Evolutionary conservation across 2,329 filamentous ascomycete genomes (phyloP).

Genomic region (Coniochaeta hoffmannii): DNA sequence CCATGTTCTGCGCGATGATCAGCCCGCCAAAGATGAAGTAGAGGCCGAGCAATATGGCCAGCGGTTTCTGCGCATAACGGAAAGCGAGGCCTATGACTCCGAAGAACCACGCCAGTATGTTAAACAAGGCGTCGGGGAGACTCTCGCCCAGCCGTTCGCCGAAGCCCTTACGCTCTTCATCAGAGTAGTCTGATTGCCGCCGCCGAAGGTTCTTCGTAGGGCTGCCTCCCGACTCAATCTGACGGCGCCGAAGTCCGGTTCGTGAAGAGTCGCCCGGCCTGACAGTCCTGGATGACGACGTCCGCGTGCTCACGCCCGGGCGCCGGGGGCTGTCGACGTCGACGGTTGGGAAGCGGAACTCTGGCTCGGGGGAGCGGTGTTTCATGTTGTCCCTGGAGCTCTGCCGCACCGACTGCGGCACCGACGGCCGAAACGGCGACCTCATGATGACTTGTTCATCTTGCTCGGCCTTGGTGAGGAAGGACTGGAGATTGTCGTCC

Average conservation of each 20-base stretch:
- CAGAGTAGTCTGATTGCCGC: conserved; percentile 2
- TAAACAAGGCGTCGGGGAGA: conserved; percentile 29
- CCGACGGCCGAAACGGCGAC: conserved; percentile 47
- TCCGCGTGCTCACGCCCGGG: conserved; percentile 19
- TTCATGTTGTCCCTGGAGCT: conserved; percentile 17
- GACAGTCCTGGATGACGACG: conserved; percentile 22
- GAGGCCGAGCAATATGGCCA: conserved; percentile 53
- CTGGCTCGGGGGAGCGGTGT: conserved; percentile 37
- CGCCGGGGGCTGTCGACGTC: conserved; percentile 30
- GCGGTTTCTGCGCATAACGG: conserved; percentile 54
- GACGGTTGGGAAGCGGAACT: conserved; percentile 46
- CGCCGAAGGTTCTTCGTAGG: conserved; percentile 9
- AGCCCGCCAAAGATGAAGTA: conserved; percentile 53
- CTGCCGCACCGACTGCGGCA: conserved; percentile 29
- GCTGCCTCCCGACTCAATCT: conserved; percentile 6
- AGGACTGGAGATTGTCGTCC: conserved; percentile 47
- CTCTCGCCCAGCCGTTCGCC: conserved; percentile 25
- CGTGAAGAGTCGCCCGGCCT: conserved; percentile 12
- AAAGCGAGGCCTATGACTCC: conserved; percentile 53
- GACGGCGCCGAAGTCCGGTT: conserved; percentile 10
- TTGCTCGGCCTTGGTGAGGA: conserved; percentile 39
- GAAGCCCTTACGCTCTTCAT: conserved; percentile 12
- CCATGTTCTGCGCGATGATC: conserved; percentile 53
- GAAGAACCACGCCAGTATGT: conserved; percentile 39
- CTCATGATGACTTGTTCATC: conserved; percentile 48